phyloP scores from a whole-genome alignment of 441 rosid genomes.

The Populus hybrid region DNA sequence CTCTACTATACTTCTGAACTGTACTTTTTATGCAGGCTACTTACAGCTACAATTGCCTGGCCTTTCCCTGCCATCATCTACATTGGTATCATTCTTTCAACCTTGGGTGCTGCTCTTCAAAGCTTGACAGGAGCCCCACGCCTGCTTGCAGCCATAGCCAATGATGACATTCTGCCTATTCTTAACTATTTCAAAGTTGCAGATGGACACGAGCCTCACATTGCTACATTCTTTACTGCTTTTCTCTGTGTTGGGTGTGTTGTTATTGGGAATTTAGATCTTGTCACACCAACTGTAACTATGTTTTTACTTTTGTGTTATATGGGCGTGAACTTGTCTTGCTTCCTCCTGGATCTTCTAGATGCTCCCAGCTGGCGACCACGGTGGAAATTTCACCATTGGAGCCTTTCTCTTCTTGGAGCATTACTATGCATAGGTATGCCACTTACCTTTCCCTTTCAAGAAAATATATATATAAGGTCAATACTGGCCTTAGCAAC shows the following conservation, averaged over 20 bases:
- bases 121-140: conserved; percentile 98
- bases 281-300: conserved; percentile 90
- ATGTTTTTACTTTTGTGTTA: conserved; percentile 98
- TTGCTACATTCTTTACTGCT: conserved; percentile 93
- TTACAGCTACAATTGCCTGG: conserved; percentile 98
- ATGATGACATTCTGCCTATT: conserved; percentile 97
- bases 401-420: conserved; percentile 97
- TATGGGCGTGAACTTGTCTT: conserved; percentile 95
- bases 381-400: conserved; percentile 98
- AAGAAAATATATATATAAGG: background rate
- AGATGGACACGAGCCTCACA: conserved; percentile 82
- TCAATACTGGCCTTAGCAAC: background rate
- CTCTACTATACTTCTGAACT: conserved; percentile 14
- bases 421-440: conserved; percentile 88
- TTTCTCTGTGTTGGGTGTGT: conserved; percentile 89
- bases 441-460: conserved; percentile 6
- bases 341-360: conserved; percentile 97
- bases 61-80: conserved; percentile 86
- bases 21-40: conserved; percentile 58
- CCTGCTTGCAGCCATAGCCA: conserved; percentile 96
- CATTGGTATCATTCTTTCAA: conserved; percentile 92
- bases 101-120: conserved; percentile 99
- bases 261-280: conserved; percentile 94
- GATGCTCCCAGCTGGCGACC: conserved; percentile 99
- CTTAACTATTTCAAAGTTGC: conserved; percentile 91